Evolutionary conservation across 768 basidiomycete species (phyloP), one percentile per base, ranked within the genome.

Genomic region (Leccinum longicurvipes): DNA sequence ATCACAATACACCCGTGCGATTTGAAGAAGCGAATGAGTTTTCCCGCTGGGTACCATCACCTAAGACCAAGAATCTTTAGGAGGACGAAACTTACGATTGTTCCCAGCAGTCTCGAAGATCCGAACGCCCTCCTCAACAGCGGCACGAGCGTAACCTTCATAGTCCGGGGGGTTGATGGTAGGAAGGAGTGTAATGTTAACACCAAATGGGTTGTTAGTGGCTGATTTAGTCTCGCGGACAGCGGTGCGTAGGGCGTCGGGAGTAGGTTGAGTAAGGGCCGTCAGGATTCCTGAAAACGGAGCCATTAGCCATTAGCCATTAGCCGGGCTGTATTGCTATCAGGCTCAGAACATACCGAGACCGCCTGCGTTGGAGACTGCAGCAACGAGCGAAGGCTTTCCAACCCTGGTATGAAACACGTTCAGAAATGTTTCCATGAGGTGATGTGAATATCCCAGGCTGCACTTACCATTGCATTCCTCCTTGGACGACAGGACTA

Each of bases 91-190:
- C 88, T 60, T 63, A 92, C 91, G 91, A 63, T 87, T 93, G 63
- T 90, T 91, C 6, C 93, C 95, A 2, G 94, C 94, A 0, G 94
- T 97, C 76, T 97, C 94, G 65, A 94, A 91, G 42, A 96, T 86
- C 64, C 71, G 78, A n/a, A 96, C 81, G 7, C 91, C 91, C 67
- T 95, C 93, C 58, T 90, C 91, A 47, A 93, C 82, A 9, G 93
- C 87, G 8, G 79, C 91, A 32, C 85, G 76, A 0, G 89, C 89
- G 62, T 87, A 93, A 12, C 87, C 91, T 51, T 81, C 85, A 66
- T 98, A 96, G 62, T 94, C 91, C 3, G 95, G 95, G 0, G 93
- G 93, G 54, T 85, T 90, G 62, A 97, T 96, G 29, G 82, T 83
- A 0, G 95, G 94, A 23, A 96, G 77, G n/a, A 94, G 72, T 0